These are phyloP conservation scores for Kockovaella imperatae DNA, from an alignment of 768 basidiomycete genomes.

Conservation along the genomic window DNA sequence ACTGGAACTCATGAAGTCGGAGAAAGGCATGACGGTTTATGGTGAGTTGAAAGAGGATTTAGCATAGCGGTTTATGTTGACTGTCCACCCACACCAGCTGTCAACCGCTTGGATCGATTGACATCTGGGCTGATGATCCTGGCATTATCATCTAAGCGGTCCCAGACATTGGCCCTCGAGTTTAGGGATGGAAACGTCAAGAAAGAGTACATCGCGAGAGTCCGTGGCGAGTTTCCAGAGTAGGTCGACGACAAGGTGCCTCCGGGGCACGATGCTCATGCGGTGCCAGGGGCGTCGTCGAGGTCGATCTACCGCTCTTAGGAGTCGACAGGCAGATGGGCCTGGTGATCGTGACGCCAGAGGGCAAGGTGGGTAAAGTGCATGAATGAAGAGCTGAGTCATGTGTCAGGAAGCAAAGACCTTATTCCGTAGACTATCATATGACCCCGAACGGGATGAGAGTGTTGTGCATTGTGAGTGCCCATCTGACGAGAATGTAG, in stretches of 20 bases:
- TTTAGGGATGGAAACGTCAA: constrained; percentile 72
- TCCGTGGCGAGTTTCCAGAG: constrained; percentile 76
- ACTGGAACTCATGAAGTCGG: constrained; percentile 72
- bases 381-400: neutral
- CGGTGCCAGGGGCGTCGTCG: constrained; percentile 59
- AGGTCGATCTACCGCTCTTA: constrained; percentile 75
- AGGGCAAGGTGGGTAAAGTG: constrained; percentile 64
- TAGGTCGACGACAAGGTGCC: constrained; percentile 46
- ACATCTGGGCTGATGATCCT: constrained; percentile 95
- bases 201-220: constrained; percentile 86
- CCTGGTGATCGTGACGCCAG: constrained; percentile 86
- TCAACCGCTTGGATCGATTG: constrained; percentile 85
- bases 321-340: constrained; percentile 96
- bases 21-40: constrained; percentile 76
- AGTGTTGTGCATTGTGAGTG: constrained; percentile 75
- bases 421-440: constrained; percentile 70
- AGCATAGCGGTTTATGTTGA: neutral
- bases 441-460: constrained; percentile 69
- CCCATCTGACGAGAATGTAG: neutral
- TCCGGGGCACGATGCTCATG: neutral
- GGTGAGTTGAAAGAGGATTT: constrained; percentile 52
- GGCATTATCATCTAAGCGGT: constrained; percentile 63
- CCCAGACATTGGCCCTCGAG: constrained; percentile 65
- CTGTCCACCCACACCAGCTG: constrained; percentile 52
- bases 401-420: constrained; percentile 68